Percentiles rank a stretch among this genome's conserved stretches.
phyloP scores from a whole-genome alignment of 2,329 filamentous ascomycete species.

The Orbilia oligospora region DNA sequence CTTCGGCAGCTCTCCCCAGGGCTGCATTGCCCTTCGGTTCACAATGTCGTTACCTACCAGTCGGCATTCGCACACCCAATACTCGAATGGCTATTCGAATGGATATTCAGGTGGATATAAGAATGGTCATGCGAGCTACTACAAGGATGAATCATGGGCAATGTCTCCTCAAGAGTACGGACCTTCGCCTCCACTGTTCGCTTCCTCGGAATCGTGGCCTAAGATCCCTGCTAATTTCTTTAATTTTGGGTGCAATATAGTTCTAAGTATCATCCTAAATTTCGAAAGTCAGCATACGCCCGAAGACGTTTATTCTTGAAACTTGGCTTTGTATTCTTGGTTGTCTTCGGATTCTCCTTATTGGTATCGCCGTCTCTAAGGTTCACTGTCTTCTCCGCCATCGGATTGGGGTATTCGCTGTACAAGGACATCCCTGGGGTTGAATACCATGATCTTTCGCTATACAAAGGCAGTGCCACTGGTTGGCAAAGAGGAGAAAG shows the following conservation, averaged over 20 bases:
- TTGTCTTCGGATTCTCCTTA: slow-evolving; percentile 35
- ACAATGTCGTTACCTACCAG: slow-evolving; percentile 57
- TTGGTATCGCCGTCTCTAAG: slow-evolving; percentile 53
- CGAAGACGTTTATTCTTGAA: slow-evolving; percentile 51
- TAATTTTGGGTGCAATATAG: slow-evolving; percentile 23
- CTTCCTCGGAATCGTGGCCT: slow-evolving; percentile 4
- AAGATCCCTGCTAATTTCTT: slow-evolving; percentile 36
- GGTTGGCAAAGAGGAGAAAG: slow-evolving; percentile 98
- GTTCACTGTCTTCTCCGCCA: slow-evolving; percentile 40
- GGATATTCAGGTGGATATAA: slow-evolving; percentile 49
- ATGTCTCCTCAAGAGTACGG: slow-evolving; percentile 58
- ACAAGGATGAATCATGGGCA: slow-evolving; percentile 52
- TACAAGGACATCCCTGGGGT: slow-evolving; percentile 79
- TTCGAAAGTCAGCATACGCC: slow-evolving; percentile 44
- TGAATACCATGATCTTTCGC: slow-evolving; percentile 94
- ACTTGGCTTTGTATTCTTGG: slow-evolving; percentile 27
- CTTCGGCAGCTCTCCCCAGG: neutral
- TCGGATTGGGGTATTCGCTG: slow-evolving; percentile 54
- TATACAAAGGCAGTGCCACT: slow-evolving; percentile 89
- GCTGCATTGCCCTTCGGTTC: slow-evolving; percentile 18
- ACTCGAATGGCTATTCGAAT: slow-evolving; percentile 41
- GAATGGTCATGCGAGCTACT: slow-evolving; percentile 51
- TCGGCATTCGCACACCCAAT: slow-evolving; percentile 51
- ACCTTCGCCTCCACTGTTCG: slow-evolving; percentile 13
- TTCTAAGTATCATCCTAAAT: slow-evolving; percentile 55